These are phyloP conservation scores for Rhizopogon sp. DNA, from an alignment of 768 basidiomycete genomes.

Conservation along the genomic window DNA sequence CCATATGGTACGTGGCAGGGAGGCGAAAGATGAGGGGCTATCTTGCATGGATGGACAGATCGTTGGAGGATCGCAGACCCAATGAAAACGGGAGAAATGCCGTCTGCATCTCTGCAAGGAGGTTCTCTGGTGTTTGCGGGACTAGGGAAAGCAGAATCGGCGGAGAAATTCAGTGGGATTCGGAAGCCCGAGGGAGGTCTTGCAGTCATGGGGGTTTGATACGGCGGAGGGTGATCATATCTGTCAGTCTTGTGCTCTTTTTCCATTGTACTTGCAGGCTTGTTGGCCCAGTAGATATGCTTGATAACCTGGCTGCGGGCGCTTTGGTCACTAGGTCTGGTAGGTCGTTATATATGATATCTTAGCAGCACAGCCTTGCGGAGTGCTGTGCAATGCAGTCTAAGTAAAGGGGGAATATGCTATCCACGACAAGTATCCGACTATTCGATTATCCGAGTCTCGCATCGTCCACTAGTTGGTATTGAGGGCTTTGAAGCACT, in stretches of 20 bases:
- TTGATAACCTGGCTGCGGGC: background rate
- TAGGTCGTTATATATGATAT: too few species aligned
- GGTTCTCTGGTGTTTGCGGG: conserved; percentile 40
- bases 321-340: too few species aligned
- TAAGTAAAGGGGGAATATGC: too few species aligned
- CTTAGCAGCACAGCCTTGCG: too few species aligned
- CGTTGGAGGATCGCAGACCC: conserved; percentile 65
- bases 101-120: conserved; percentile 53
- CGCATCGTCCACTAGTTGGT: too few species aligned
- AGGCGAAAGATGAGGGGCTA: conserved; percentile 52
- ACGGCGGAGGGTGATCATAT: background rate
- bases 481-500: too few species aligned
- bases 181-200: conserved; percentile 63
- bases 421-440: too few species aligned
- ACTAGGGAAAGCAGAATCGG: conserved; percentile 34
- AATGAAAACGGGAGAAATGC: conserved; percentile 55
- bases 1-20: conserved; percentile 58
- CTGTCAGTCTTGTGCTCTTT: background rate
- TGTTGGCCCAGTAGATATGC: background rate
- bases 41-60: conserved; percentile 82
- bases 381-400: too few species aligned
- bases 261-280: background rate
- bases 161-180: conserved; percentile 41
- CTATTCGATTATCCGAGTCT: too few species aligned
- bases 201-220: background rate